These are phyloP conservation scores for Xenoacremonium recifei DNA, from an alignment of 2,329 filamentous ascomycete genomes.

Conservation along the genomic window DNA sequence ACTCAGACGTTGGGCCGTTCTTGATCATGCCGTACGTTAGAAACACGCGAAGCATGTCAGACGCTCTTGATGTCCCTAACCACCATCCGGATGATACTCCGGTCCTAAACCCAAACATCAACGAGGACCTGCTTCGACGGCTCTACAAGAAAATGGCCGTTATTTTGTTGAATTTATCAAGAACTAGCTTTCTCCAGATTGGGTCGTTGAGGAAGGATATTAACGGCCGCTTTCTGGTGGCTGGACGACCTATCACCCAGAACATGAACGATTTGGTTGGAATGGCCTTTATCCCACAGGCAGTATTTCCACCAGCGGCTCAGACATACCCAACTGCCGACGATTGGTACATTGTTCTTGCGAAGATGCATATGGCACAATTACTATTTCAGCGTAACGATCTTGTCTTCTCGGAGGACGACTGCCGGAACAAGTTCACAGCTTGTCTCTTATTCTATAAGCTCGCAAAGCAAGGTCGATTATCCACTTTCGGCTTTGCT, in stretches of 20 bases:
- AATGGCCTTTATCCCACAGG: slow-evolving; percentile 18
- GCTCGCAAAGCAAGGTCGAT: slow-evolving; percentile 9
- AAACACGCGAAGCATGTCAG: too few relatives aligned
- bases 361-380: slow-evolving; percentile 38
- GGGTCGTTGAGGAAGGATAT: slow-evolving; percentile 32
- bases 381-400: slow-evolving; percentile 40
- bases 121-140: background rate
- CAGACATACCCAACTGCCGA: slow-evolving; percentile 24
- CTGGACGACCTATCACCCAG: slow-evolving; percentile 34
- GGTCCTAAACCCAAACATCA: slow-evolving; percentile 2
- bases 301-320: slow-evolving; percentile 14
- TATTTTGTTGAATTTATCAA: slow-evolving; percentile 35
- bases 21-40: too few relatives aligned
- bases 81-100: too few relatives aligned
- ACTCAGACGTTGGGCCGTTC: too few relatives aligned
- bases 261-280: slow-evolving; percentile 40
- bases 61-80: too few relatives aligned
- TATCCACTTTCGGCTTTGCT: slow-evolving; percentile 3
- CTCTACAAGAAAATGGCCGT: slow-evolving; percentile 4
- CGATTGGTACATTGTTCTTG: slow-evolving; percentile 35
- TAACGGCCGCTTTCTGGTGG: slow-evolving; percentile 24
- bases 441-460: slow-evolving; percentile 24
- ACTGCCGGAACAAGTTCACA: slow-evolving; percentile 28
- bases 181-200: slow-evolving; percentile 32
- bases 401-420: slow-evolving; percentile 13